Evolutionary conservation across 176 grass and related monocot genomes (phyloP), one percentile per base, ranked within the genome.

Genomic region (Pharus latifolius): DNA sequence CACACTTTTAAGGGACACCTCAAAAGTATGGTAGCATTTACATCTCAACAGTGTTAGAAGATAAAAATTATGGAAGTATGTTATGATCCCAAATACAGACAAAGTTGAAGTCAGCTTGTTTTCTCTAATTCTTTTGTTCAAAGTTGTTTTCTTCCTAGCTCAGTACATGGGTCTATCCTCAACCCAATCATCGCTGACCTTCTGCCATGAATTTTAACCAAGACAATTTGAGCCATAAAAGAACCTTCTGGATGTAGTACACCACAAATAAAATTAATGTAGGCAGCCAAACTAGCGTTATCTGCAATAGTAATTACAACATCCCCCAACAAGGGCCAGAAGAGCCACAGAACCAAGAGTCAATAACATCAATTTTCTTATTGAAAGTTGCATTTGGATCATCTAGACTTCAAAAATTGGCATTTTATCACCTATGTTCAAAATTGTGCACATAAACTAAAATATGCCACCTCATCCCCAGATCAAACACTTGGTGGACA

Each of bases 311-410:
- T 27, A 42, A 63, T 44, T 16, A 74, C 0, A 14, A 11, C 30
- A 7, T 10, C 33, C 15, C 52, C 44, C 46, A 15, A 43, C 42
- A 73, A 84, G 7, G 7, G 5, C 2, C 18, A 60, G 19, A 40
- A 10, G 41, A 56, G 54, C 48, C 17, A 0, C 15, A 15, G 16
- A 15, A 30, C 4, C 49, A 56, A 9, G 18, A 56, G 13, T 49
- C 65, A 49, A 20, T 56, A 56, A 18, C 34, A 53, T 5, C 4
- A 50, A 64, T 71, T 69, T 23, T 40, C 78, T n/a, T 1, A 2
- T 60, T 45, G 55, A 75, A 37, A 72, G 33, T 28, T 50, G 51
- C 60, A 49, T 51, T 42, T 78, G 74, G 35, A 84, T 78, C 33
- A 73, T 30, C 9, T n/a, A n/a, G 0, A 65, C 48, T 40, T 19